These are phyloP conservation scores for Asterophora parasitica DNA, from an alignment of 768 basidiomycete genomes.

Conservation along the genomic window DNA sequence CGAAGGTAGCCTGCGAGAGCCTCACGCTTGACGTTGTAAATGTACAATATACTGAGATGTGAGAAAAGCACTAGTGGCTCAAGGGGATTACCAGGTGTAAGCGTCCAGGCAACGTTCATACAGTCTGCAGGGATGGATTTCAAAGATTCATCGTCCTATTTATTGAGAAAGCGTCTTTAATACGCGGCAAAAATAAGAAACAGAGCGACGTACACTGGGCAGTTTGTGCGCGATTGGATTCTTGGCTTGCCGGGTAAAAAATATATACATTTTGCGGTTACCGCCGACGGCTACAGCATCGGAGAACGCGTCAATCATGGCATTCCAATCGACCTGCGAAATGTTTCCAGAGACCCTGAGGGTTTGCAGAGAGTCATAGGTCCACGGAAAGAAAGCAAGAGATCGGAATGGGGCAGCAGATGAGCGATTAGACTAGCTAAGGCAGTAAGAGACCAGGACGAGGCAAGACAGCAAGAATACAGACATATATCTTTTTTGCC, in stretches of 20 bases:
- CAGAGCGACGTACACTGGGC: constrained; percentile 24
- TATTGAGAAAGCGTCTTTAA: neutral
- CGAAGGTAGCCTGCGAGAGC: constrained; percentile 45
- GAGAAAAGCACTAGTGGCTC: constrained; percentile 62
- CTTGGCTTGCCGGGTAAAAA: constrained; percentile 28
- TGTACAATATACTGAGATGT: constrained; percentile 47
- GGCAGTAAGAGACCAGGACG: neutral
- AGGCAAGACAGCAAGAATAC: constrained; percentile 20
- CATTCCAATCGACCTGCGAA: constrained; percentile 38
- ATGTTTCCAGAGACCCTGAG: constrained; percentile 29
- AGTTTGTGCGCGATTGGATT: constrained; percentile 33
- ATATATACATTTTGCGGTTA: constrained; percentile 29
- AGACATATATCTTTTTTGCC: constrained; percentile 38
- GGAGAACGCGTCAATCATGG: constrained; percentile 41
- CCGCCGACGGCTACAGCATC: constrained; percentile 50
- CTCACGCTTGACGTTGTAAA: constrained; percentile 42
- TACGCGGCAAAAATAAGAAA: neutral
- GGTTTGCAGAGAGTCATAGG: constrained; percentile 29
- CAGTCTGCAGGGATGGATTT: constrained; percentile 26
- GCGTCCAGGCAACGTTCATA: constrained; percentile 53
- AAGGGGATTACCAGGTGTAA: constrained; percentile 37
- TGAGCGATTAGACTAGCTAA: constrained; percentile 23
- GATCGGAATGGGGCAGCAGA: constrained; percentile 31
- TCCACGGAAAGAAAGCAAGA: constrained; percentile 48
- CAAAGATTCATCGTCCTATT: constrained; percentile 11